Base-by-base conservation (phyloP, 306 rosid genomes). In the Astragalus membranaceus region DNA sequence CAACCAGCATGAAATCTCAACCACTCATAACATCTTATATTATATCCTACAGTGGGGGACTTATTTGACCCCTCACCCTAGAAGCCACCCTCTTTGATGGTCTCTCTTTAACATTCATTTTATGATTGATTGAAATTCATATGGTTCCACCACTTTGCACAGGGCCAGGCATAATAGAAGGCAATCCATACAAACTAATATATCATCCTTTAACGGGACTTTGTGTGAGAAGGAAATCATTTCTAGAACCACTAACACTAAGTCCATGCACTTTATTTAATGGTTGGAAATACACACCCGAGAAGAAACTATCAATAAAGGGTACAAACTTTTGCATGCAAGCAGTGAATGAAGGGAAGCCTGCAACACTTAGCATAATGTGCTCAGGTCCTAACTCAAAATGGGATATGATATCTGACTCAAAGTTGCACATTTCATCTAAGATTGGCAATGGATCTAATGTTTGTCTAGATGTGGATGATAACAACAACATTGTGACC, bases 181-280 rank as follows among this genome's bases (percentile, higher is more conserved):
- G 63, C 2, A 57, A 49, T 36, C 58, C 79, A 32, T 49, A 78
- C 63, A 87, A 84, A 78, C 64, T 88, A 10, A 87, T 94, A 20
- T 88, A 79, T 37, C 98, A 94, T 74, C 97, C 98, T 41, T 59
- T 71, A 20, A 88, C 95, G 0, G 95, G 98, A 23, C 83, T 85
- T 0, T 94, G 97, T 12, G 78, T 94, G 7, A 51, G 64, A 29
- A 74, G 89, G 70, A 79, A 66, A 43, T 79, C 89, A 39, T 4
- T 68, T 6, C 10, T 35, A 29, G 87, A 78, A 1, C 85, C 92
- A 37, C 64, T 90, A 26, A 74, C 14, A 33, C 66, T 90, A 39
- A 95, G 91, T 10, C 79, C 88, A 12, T 94, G 98, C 71, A 5
- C 80, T 1, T 51, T 33, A 10, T 70, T 96, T 10, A 92, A 86